phyloP scores from a whole-genome alignment of 441 rosid genomes.

The Adansonia madagascariensis region DNA sequence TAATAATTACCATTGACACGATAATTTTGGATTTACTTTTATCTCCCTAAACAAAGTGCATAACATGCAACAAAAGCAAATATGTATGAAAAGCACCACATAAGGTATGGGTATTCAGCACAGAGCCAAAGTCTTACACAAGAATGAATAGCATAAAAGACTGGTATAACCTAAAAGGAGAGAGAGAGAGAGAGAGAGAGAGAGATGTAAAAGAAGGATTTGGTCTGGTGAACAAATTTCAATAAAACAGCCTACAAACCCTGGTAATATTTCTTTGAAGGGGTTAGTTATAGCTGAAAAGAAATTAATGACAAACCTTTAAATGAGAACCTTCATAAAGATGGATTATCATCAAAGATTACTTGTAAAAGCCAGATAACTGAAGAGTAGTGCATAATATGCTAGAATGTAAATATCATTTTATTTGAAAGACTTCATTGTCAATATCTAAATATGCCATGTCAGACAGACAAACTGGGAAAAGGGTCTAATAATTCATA shows the following conservation, averaged over 20 bases:
- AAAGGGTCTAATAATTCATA: background rate
- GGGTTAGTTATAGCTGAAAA: background rate
- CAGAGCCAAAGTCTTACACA: background rate
- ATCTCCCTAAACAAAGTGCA: background rate
- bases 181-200: background rate
- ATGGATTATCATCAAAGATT: background rate
- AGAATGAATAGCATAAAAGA: background rate
- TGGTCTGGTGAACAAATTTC: background rate
- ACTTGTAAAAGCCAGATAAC: background rate
- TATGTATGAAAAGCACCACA: background rate
- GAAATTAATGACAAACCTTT: background rate
- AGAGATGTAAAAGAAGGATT: background rate
- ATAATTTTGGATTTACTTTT: background rate
- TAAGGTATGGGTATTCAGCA: background rate
- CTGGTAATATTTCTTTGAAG: background rate
- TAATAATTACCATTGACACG: background rate
- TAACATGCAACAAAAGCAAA: background rate
- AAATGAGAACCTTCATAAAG: background rate
- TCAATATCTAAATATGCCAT: slow-evolving; percentile 4
- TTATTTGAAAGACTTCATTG: background rate
- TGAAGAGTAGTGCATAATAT: background rate
- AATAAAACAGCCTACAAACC: background rate
- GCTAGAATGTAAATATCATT: background rate
- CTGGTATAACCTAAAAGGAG: background rate
- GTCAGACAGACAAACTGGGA: background rate